Percentiles rank a stretch among this genome's conserved stretches.
phyloP scores from a whole-genome alignment of 2,329 filamentous ascomycete genomes.

The Dactylonectria estremocensis region DNA sequence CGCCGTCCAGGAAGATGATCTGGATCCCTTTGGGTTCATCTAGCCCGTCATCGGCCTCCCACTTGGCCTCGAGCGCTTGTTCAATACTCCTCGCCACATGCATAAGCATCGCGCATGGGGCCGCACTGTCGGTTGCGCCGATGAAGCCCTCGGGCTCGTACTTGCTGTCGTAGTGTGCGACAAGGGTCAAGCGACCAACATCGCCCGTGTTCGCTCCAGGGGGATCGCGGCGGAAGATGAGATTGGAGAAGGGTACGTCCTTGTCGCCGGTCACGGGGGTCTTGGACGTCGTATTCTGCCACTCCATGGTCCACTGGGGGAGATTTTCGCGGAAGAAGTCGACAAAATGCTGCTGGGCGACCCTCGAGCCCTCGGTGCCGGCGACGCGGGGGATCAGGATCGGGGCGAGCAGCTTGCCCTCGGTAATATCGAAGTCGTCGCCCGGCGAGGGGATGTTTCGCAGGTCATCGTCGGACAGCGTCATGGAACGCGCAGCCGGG shows the following conservation, averaged over 20 bases:
- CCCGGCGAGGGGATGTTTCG: constrained; percentile 79
- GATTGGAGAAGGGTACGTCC: constrained; percentile 86
- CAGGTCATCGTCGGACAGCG: constrained; percentile 83
- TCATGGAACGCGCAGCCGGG: constrained; percentile 58
- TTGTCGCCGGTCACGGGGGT: constrained; percentile 82
- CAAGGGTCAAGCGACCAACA: constrained; percentile 85
- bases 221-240: constrained; percentile 90
- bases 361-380: constrained; percentile 81
- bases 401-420: constrained; percentile 83
- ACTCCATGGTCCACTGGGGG: constrained; percentile 83
- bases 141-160: constrained; percentile 87
- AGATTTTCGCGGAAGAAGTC: constrained; percentile 83
- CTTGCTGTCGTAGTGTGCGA: constrained; percentile 95
- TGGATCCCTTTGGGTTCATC: constrained; percentile 89
- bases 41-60: constrained; percentile 72
- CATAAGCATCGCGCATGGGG: constrained; percentile 94
- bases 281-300: constrained; percentile 90
- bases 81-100: constrained; percentile 88
- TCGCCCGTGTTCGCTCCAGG: constrained; percentile 84
- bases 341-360: constrained; percentile 85
- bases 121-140: constrained; percentile 93
- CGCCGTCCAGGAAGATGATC: constrained; percentile 91
- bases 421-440: constrained; percentile 83
- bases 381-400: constrained; percentile 92
- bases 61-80: constrained; percentile 83